phyloP scores from a whole-genome alignment of 2,329 filamentous ascomycete species.

The Mycosphaerella arachidis region DNA sequence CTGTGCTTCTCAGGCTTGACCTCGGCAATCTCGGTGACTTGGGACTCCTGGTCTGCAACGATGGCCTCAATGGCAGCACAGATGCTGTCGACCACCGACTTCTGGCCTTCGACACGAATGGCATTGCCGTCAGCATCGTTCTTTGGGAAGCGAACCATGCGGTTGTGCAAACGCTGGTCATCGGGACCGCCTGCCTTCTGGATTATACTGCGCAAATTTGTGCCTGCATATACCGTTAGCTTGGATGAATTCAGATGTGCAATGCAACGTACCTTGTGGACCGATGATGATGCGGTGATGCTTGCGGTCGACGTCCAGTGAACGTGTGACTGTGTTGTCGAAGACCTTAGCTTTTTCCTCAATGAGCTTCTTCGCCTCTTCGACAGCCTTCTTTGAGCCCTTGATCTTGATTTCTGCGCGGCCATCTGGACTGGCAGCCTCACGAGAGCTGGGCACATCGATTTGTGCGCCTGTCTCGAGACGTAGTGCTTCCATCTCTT shows the following conservation, averaged over 20 bases:
- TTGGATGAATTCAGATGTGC: conserved; percentile 5
- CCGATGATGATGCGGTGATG: conserved; percentile 89
- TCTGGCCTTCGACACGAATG: conserved; percentile 84
- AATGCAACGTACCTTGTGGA: conserved; percentile 63
- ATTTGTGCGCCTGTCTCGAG: conserved; percentile 81
- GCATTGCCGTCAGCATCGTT: conserved; percentile 71
- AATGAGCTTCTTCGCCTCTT: conserved; percentile 84
- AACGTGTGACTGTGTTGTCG: conserved; percentile 81
- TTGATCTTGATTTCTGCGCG: conserved; percentile 85
- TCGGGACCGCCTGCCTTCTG: conserved; percentile 78
- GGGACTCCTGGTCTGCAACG: conserved; percentile 76
- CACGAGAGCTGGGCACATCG: conserved; percentile 78
- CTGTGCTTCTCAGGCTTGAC: conserved; percentile 88
- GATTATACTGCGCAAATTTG: conserved; percentile 82
- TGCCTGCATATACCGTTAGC: conserved; percentile 56
- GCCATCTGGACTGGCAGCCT: conserved; percentile 59
- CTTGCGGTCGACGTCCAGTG: conserved; percentile 88
- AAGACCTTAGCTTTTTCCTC: conserved; percentile 83
- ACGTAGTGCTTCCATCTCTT: conserved; percentile 85
- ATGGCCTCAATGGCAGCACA: conserved; percentile 74
- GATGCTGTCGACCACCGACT: conserved; percentile 82
- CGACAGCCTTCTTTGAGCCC: conserved; percentile 86
- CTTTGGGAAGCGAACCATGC: conserved; percentile 92
- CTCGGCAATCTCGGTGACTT: conserved; percentile 72
- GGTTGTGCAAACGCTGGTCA: conserved; percentile 75